Evolutionary conservation across 768 basidiomycete species (phyloP), one percentile per base, ranked within the genome.

Genomic region (Hericium rajendrae): DNA sequence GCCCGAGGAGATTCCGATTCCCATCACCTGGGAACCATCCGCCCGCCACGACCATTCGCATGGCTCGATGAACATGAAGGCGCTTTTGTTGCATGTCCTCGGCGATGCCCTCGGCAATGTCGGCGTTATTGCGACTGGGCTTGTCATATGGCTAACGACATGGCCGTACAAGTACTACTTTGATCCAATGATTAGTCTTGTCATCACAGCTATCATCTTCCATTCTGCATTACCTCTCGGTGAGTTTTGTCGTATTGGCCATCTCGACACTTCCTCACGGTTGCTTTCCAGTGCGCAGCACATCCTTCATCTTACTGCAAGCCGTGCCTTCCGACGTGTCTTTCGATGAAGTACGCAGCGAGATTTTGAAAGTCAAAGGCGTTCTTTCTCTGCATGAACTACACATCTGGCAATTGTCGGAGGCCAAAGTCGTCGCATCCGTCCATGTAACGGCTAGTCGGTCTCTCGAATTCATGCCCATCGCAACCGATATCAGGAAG

Each of bases 81-180:
- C 94, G 32, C 78, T 99, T 1, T 76, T 98, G 37, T 72, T 99
- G 28, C 97, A 99, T 70, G 97, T 98, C 40, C 70, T 99, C 48
- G 95, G 95, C 38, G 95, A 99, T 74, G 95, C 95, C 56, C 80
- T 99, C 24, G 97, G 97, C 52, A 98, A 99, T 70, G 90, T 98
- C 60, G 97, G 97, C 54, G 97, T 99, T 60, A 97, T 99, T 59
- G 84, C 87, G 38, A 91, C 94, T 4, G 97, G 97, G 57, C 81
- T 98, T 11, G 76, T 98, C 67, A 97, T 99, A 67, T 94, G 92
- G 94, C 79, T 89, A 57, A 86, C 88, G 1, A 73, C 82, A 24
- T 94, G 90, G 84, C 71, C 74, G 63, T 94, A 81, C 79, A 92
- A 88, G 68, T 89, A 84, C 66, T 97, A 94, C 73, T 93, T 85